Percentiles rank a stretch among this genome's conserved stretches.
Conservation (phyloP, 306 rosid genomes). For the Cicer judaicum region DNA sequence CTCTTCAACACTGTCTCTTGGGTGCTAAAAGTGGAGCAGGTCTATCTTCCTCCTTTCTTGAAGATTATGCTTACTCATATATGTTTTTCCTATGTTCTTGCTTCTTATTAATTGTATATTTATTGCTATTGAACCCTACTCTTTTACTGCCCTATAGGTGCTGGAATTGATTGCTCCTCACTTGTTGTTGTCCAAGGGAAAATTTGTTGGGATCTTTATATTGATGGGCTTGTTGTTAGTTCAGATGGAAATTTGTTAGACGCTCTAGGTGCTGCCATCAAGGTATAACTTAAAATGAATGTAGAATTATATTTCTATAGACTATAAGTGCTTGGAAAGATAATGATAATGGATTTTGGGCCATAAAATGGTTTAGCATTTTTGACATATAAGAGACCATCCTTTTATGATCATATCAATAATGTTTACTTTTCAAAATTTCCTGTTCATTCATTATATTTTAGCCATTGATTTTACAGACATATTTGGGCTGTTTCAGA, state of each 20-base stretch:
- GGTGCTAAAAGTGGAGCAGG: constrained; percentile 88
- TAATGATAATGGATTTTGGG: neutral
- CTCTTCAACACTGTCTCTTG: constrained; percentile 73
- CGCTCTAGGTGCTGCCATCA: constrained; percentile 83
- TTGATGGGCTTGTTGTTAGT: constrained; percentile 80
- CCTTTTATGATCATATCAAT: constrained; percentile 11
- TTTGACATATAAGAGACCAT: neutral
- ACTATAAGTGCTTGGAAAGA: constrained; percentile 8
- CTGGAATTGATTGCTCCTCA: constrained; percentile 81
- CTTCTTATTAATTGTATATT: neutral
- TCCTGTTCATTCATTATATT: constrained; percentile 27
- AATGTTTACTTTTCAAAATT: constrained; percentile 9
- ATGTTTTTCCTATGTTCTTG: constrained; percentile 1
- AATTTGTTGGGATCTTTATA: constrained; percentile 91
- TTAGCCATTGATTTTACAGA: constrained; percentile 13
- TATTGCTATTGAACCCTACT: constrained; percentile 1
- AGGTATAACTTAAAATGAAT: constrained; percentile 53
- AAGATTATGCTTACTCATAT: constrained; percentile 28
- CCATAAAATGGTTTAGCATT: neutral
- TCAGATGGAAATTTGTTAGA: constrained; percentile 91
- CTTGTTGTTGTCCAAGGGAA: constrained; percentile 74
- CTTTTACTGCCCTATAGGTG: constrained; percentile 53
- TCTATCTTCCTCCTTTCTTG: constrained; percentile 37
- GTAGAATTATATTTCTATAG: neutral
- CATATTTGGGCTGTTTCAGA: constrained; percentile 5